phyloP scores from a whole-genome alignment of 768 basidiomycete species.

The Hericium erinaceus region DNA sequence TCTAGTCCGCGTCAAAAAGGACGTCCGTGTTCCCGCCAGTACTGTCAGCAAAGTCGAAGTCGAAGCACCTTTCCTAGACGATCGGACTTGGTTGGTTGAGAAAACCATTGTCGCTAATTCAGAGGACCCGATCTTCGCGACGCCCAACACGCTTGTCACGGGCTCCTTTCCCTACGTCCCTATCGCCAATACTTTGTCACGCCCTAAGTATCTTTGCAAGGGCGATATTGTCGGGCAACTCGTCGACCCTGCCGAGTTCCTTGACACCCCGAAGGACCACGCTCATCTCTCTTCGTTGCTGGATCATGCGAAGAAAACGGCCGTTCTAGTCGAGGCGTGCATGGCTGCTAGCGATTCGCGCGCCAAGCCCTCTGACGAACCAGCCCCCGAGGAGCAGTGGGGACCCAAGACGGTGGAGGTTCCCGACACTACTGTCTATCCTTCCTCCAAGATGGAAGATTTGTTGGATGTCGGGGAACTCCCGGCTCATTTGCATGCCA shows the following conservation, averaged over 20 bases:
- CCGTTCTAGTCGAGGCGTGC: no score
- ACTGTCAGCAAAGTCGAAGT: neutral
- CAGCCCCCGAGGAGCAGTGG: neutral
- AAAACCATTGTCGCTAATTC: neutral
- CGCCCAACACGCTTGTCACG: neutral
- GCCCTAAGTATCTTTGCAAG: neutral
- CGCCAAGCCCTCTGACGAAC: no score
- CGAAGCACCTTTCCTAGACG: neutral
- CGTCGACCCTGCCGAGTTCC: neutral
- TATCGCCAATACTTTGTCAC: neutral
- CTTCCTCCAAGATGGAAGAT: neutral
- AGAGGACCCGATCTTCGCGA: neutral
- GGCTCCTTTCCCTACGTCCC: neutral
- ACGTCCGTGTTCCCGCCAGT: neutral
- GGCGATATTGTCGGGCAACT: neutral
- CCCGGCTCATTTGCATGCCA: neutral
- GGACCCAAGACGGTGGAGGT: no score
- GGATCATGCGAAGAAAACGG: neutral
- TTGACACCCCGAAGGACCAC: neutral
- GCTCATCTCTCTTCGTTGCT: neutral
- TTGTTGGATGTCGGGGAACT: constrained; percentile 1
- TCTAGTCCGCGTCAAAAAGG: neutral
- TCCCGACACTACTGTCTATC: no score
- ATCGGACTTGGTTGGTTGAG: neutral
- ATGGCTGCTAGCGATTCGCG: no score